phyloP scores from a whole-genome alignment of 2,329 filamentous ascomycete species.

The Juglanconis oblonga region DNA sequence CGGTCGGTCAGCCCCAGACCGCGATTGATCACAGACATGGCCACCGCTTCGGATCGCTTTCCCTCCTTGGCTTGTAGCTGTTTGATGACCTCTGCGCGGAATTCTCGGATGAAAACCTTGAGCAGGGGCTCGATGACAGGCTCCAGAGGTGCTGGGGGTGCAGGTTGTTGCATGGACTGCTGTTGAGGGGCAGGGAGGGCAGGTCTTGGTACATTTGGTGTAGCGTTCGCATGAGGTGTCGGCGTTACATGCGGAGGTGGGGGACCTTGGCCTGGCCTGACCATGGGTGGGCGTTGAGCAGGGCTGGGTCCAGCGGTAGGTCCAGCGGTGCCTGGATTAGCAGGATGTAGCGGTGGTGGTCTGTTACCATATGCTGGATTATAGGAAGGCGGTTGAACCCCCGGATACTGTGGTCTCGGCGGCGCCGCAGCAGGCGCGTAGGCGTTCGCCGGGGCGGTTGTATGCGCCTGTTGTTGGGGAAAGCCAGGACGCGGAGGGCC shows the following conservation, averaged over 20 bases:
- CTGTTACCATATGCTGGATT: conserved; percentile 29
- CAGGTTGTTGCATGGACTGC: conserved; percentile 2
- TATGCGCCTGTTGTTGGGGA: conserved; percentile 1
- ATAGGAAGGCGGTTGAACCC: conserved; percentile 26
- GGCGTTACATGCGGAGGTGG: background rate
- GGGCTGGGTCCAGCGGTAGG: background rate
- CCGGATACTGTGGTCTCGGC: conserved; percentile 11
- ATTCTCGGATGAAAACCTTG: conserved; percentile 38
- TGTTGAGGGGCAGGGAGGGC: background rate
- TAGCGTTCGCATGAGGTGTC: background rate
- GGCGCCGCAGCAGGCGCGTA: background rate
- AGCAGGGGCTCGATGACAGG: conserved; percentile 44
- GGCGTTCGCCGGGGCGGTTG: conserved; percentile 1
- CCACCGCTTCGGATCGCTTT: conserved; percentile 43
- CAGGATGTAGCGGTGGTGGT: conserved; percentile 16
- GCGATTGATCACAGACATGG: conserved; percentile 52
- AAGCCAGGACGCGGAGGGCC: conserved; percentile 5
- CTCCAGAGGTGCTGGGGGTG: conserved; percentile 16
- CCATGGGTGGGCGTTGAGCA: conserved; percentile 2
- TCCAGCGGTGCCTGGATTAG: background rate
- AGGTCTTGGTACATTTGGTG: conserved; percentile 6
- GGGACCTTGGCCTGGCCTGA: background rate
- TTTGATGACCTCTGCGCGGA: conserved; percentile 45
- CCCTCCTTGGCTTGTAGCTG: conserved; percentile 42
- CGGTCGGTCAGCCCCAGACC: conserved; percentile 45